These are phyloP conservation scores for Ceratocystis lukuohia DNA, from an alignment of 2,329 filamentous ascomycete species.

Conservation along the genomic window DNA sequence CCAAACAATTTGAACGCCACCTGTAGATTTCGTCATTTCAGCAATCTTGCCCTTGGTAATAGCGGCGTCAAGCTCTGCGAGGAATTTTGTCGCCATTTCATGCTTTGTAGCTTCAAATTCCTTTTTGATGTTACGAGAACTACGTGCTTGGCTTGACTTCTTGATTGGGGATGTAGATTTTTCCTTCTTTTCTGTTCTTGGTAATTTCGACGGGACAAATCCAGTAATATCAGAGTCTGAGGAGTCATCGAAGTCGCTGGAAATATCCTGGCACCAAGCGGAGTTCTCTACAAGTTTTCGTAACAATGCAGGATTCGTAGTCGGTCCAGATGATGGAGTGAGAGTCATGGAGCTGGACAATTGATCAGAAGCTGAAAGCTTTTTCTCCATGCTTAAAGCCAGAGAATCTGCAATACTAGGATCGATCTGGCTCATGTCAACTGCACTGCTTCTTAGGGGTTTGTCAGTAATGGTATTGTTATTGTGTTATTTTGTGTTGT, in stretches of 20 bases:
- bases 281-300: constrained; percentile 40
- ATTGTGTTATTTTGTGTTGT: background rate
- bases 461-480: background rate
- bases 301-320: constrained; percentile 34
- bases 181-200: constrained; percentile 16
- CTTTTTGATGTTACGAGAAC: constrained; percentile 37
- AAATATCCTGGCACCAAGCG: constrained; percentile 46
- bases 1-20: constrained; percentile 61
- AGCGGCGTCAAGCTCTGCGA: constrained; percentile 52
- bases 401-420: background rate
- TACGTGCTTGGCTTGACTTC: constrained; percentile 26
- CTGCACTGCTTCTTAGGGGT: background rate
- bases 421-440: background rate
- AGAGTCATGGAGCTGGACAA: background rate
- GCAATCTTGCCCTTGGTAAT: constrained; percentile 49
- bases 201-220: background rate
- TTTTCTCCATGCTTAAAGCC: background rate
- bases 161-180: constrained; percentile 6
- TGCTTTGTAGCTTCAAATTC: constrained; percentile 51
- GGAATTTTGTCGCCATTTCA: constrained; percentile 47
- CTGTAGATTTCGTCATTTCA: constrained; percentile 46
- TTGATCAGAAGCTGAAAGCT: background rate
- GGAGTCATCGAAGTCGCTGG: constrained; percentile 52
- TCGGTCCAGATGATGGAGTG: background rate
- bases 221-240: constrained; percentile 34